Evolutionary conservation across 2,329 filamentous ascomycete species (phyloP), one percentile per base, ranked within the genome.

Genomic region (Fusarium abutilonis): DNA sequence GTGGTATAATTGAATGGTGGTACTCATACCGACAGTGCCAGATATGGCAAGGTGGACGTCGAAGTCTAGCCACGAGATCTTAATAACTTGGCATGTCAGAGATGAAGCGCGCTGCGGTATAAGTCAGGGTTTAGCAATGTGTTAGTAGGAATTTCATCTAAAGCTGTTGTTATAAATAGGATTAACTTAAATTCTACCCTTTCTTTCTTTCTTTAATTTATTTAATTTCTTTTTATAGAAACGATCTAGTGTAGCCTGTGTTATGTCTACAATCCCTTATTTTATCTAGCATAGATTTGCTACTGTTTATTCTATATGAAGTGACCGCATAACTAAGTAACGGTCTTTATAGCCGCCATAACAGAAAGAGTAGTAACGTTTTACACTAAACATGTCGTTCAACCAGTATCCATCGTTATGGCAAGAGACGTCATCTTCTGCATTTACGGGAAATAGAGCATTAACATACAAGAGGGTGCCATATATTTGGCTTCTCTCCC

Each of bases 1-100:
- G 32, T 52, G 49, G 49, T 46, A 39, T 15, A 11, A n/a, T 52
- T 11, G 49, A 52, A 40, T 52, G 49, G 49, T 46, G 49, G 41
- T 28, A 14, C 9, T 46, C 41, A 19, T 52, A 46, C 13, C 34
- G 49, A 32, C 35, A 52, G 13, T 46, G 49, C 10, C 41, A 40
- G 19, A 15, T 46, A 1, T 52, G 26, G 14, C 34, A 52, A 26
- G 14, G 11, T 39, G 49, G 49, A 21, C 34, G 41, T 19, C 35
- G 4, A 46, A 52, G 49, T 26, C 23, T 19, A 10, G 8, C 36
- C 1, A 19, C 28, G 28, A 47, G 44, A 38, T 47, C 17, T n/a
- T 41, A 15, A 41, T 13, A 28, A 41, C 4, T 41, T 41, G 15
- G n/a, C 14, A 36, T 15, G 34, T 36, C 34, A 7, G 15, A 36